These are phyloP conservation scores for Citrus maxima DNA, from an alignment of 345 rosid species.

Conservation along the genomic window DNA sequence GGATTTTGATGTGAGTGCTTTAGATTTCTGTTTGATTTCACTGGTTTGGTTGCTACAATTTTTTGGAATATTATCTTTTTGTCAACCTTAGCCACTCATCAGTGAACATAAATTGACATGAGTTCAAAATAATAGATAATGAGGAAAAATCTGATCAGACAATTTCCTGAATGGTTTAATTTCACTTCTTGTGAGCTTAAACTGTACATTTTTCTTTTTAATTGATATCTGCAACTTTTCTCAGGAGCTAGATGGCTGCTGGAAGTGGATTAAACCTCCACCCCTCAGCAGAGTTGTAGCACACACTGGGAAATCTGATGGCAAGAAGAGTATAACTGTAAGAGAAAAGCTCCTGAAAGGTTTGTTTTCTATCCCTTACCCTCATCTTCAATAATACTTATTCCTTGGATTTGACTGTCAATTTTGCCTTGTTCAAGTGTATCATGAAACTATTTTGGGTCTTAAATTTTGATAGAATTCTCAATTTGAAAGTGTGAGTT, in stretches of 20 bases:
- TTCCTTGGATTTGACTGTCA: background rate
- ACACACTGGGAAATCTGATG: conserved; percentile 19
- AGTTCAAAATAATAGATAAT: background rate
- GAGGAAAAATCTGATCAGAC: background rate
- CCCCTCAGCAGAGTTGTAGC: conserved; percentile 40
- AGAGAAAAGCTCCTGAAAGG: conserved; percentile 47
- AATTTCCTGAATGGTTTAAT: background rate
- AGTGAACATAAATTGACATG: background rate
- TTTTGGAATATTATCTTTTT: background rate
- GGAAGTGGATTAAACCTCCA: conserved; percentile 58
- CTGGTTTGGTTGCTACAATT: background rate
- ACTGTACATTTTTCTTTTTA: background rate
- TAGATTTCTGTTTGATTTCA: background rate
- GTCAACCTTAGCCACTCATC: background rate
- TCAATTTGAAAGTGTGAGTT: background rate
- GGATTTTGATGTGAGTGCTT: conserved; percentile 44
- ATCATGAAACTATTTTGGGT: background rate
- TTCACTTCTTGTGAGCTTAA: background rate
- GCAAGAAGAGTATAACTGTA: conserved; percentile 19
- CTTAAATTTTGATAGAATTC: background rate
- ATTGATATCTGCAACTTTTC: background rate
- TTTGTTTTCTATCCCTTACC: background rate
- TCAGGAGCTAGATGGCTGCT: conserved; percentile 43
- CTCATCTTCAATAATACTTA: background rate
- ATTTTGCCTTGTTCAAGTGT: background rate